Conservation (phyloP, 345 rosid genomes). For the Populus davidiana region DNA sequence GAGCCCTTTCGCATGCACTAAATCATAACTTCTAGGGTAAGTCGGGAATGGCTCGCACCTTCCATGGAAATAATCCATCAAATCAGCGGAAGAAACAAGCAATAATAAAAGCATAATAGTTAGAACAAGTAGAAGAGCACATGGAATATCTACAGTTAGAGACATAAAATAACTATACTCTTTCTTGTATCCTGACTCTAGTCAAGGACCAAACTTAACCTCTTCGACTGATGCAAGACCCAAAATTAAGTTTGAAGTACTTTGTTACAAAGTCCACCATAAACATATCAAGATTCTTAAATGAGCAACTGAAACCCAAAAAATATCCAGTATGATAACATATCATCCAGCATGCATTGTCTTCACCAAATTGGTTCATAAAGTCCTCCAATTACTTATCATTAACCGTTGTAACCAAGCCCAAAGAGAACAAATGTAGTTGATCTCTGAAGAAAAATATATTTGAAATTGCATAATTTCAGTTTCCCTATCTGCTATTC, state of each 20-base stretch:
- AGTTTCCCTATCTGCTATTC: not conserved
- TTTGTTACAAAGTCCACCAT: not conserved
- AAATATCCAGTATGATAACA: not conserved
- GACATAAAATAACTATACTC: not conserved
- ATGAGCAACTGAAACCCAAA: not conserved
- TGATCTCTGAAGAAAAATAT: not conserved
- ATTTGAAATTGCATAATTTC: not conserved
- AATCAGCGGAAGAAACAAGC: not conserved
- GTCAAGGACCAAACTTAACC: not conserved
- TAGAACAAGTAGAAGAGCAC: not conserved
- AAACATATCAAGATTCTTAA: not conserved
- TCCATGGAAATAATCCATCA: conserved; percentile 6
- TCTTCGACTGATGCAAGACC: not conserved
- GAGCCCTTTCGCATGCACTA: conserved; percentile 85
- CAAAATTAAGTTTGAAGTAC: not conserved
- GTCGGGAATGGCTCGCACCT: conserved; percentile 98
- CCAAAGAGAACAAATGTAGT: not conserved
- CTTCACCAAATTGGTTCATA: not conserved
- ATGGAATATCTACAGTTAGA: not conserved
- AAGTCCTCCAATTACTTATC: not conserved
- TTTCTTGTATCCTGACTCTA: not conserved
- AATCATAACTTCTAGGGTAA: conserved; percentile 90
- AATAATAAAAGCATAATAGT: not conserved
- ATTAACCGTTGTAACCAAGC: not conserved
- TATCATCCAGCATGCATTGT: not conserved